Conservation (phyloP, 768 basidiomycete genomes). For the Hericium rajendrae region DNA sequence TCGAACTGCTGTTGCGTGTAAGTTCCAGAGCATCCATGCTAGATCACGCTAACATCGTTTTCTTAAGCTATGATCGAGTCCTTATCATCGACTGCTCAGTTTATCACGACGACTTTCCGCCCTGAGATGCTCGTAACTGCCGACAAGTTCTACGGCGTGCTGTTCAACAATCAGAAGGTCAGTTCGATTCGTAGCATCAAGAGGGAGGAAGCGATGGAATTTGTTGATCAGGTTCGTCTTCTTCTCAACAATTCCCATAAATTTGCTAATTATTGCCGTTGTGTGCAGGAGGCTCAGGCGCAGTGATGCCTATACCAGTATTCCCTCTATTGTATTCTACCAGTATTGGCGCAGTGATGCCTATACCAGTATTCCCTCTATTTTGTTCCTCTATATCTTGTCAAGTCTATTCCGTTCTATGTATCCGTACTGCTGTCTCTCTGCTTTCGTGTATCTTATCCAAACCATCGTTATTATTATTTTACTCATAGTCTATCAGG, state of each 20-base stretch:
- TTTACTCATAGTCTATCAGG: no score
- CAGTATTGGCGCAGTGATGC: conserved; percentile 34
- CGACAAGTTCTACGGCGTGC: conserved; percentile 94
- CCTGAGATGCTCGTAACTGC: conserved; percentile 95
- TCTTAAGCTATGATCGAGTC: conserved; percentile 84
- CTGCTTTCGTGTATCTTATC: no score
- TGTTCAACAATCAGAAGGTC: conserved; percentile 94
- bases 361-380: not conserved
- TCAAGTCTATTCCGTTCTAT: no score
- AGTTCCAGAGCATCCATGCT: conserved; percentile 21
- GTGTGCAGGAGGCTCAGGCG: conserved; percentile 36
- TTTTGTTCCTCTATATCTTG: not conserved
- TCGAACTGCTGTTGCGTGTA: conserved; percentile 91
- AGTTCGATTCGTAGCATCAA: conserved; percentile 82
- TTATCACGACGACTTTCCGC: conserved; percentile 97
- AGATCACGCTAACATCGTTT: not conserved
- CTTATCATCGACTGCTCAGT: conserved; percentile 79
- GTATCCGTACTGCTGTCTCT: no score
- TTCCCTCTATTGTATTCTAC: not conserved
- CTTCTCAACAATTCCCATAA: not conserved
- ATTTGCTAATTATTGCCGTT: not conserved
- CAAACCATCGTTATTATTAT: no score
- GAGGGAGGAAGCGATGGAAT: conserved; percentile 86
- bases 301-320: conserved; percentile 22
- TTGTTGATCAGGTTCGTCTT: conserved; percentile 72